A percentile compares a stretch with the other conserved stretches of the same genome.
phyloP scores from a whole-genome alignment of 2,329 filamentous ascomycete species.

The Ceratocystis alfenasii region DNA sequence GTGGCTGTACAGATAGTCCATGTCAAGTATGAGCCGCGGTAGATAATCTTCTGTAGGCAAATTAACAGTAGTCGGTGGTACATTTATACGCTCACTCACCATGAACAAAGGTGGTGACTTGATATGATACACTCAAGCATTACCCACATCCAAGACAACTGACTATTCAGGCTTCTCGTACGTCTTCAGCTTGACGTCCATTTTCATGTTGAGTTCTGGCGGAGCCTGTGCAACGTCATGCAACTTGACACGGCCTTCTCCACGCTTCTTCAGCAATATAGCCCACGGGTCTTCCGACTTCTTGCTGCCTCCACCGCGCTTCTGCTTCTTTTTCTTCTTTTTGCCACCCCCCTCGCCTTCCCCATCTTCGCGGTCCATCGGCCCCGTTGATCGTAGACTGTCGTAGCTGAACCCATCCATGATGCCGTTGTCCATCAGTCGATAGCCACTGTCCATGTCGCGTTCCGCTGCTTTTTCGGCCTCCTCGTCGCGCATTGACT shows the following conservation, averaged over 20 bases:
- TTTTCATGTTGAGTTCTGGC: constrained; percentile 51
- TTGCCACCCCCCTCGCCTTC: constrained; percentile 30
- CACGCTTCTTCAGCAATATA: constrained; percentile 54
- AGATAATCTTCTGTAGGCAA: too few relatives aligned
- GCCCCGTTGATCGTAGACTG: constrained; percentile 16
- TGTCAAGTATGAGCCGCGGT: too few relatives aligned
- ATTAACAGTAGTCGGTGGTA: too few relatives aligned
- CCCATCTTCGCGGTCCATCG: constrained; percentile 32
- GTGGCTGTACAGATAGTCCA: too few relatives aligned
- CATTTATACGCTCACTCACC: too few relatives aligned
- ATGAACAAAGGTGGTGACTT: neutral
- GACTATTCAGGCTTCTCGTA: constrained; percentile 12
- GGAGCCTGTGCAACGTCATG: constrained; percentile 61
- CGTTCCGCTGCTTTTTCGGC: constrained; percentile 51
- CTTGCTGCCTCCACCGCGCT: constrained; percentile 28
- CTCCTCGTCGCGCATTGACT: constrained; percentile 54
- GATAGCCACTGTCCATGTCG: constrained; percentile 48
- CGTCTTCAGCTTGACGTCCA: constrained; percentile 28
- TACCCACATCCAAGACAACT: neutral
- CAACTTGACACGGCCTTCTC: constrained; percentile 40
- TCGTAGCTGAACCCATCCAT: constrained; percentile 21
- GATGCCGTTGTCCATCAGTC: constrained; percentile 31
- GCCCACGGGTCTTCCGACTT: constrained; percentile 61
- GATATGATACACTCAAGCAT: too few relatives aligned
- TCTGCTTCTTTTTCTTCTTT: constrained; percentile 36